These are phyloP conservation scores for Inga oerstediana DNA, from an alignment of 306 rosid species.

Conservation along the genomic window DNA sequence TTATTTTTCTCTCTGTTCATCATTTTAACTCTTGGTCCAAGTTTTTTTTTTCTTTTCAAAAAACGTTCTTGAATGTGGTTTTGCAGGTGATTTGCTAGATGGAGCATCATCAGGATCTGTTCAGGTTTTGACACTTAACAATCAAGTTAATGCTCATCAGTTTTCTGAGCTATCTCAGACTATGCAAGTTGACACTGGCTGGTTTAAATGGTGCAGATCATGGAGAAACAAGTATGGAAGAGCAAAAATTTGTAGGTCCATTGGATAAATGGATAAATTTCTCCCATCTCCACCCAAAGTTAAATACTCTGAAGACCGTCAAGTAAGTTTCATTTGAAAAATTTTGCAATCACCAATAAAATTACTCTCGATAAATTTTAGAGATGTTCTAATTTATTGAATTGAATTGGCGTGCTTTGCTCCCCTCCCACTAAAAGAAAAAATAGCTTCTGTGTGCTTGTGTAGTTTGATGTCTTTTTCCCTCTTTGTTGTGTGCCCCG, in stretches of 20 bases:
- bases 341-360: slow-evolving; percentile 3
- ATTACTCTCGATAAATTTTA: slow-evolving; percentile 15
- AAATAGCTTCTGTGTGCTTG: background rate
- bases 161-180: slow-evolving; percentile 55
- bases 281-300: slow-evolving; percentile 75
- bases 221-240: slow-evolving; percentile 44
- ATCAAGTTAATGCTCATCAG: slow-evolving; percentile 57
- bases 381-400: slow-evolving; percentile 18
- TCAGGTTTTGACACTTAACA: slow-evolving; percentile 52
- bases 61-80: slow-evolving; percentile 8
- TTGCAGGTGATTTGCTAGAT: slow-evolving; percentile 62
- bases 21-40: background rate
- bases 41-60: background rate
- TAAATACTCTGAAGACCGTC: slow-evolving; percentile 82
- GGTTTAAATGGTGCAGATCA: slow-evolving; percentile 53
- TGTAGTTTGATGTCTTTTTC: background rate
- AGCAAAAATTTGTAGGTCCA: slow-evolving; percentile 48
- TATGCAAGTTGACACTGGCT: slow-evolving; percentile 34
- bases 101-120: slow-evolving; percentile 45
- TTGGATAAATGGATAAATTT: slow-evolving; percentile 69
- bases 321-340: slow-evolving; percentile 53
- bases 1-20: background rate
- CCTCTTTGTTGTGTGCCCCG: too few species aligned
- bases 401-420: slow-evolving; percentile 16
- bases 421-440: background rate